Conservation (phyloP, 169 alveolate genomes). For the Cryptosporidium muris region DNA sequence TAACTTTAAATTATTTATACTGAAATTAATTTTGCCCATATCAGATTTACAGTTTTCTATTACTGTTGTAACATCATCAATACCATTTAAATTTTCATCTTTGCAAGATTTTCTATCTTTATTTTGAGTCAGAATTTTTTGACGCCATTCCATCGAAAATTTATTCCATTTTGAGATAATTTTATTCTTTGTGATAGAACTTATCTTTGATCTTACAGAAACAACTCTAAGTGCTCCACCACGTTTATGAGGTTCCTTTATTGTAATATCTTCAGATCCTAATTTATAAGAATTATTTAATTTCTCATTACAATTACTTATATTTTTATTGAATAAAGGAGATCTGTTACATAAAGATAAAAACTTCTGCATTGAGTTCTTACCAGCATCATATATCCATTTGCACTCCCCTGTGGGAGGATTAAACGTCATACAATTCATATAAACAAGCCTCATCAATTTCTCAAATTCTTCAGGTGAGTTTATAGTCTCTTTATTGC, state of each 20-base stretch:
- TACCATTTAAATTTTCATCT: not conserved
- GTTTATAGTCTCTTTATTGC: not conserved
- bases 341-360: conserved; percentile 37
- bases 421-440: conserved; percentile 58
- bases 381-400: conserved; percentile 68
- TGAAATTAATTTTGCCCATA: not conserved
- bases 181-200: not conserved
- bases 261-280: not conserved
- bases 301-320: conserved; percentile 6
- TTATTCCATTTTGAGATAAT: conserved; percentile 50
- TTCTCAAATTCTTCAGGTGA: conserved; percentile 61
- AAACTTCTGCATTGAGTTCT: conserved; percentile 47
- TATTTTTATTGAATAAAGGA: conserved; percentile 11
- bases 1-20: not conserved
- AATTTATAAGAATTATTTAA: conserved; percentile 9
- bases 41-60: conserved; percentile 2
- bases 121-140: conserved; percentile 7
- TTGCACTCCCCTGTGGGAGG: conserved; percentile 59
- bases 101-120: not conserved
- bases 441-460: conserved; percentile 22
- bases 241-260: too few relatives aligned
- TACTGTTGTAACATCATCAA: not conserved
- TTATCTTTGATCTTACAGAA: too few relatives aligned
- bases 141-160: conserved; percentile 58
- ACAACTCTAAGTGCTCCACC: too few relatives aligned